phyloP scores from a whole-genome alignment of 495 filamentous ascomycete species.

The Parmelia sp. region DNA sequence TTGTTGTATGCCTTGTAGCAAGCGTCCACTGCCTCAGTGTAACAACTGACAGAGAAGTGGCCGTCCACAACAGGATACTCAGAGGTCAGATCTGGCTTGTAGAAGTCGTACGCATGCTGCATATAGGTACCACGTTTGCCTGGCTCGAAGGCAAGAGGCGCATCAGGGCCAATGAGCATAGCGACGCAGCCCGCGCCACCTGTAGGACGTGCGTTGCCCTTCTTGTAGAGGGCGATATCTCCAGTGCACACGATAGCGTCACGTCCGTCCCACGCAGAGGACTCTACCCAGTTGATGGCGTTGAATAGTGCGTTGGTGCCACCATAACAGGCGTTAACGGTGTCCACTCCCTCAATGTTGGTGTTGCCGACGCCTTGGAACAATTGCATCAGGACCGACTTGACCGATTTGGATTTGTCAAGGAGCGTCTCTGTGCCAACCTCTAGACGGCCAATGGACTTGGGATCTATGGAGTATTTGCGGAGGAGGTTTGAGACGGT shows the following conservation, averaged over 20 bases:
- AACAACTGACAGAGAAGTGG: constrained; percentile 91
- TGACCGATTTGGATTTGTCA: constrained; percentile 99
- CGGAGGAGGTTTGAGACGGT: constrained; percentile 78
- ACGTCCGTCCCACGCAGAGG: constrained; percentile 93
- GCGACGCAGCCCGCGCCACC: constrained; percentile 94
- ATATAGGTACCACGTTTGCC: constrained; percentile 90
- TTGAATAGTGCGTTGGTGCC: constrained; percentile 98
- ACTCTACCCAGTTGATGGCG: constrained; percentile 95
- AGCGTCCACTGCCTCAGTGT: constrained; percentile 87
- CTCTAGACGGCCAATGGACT: constrained; percentile 86
- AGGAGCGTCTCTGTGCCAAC: constrained; percentile 97
- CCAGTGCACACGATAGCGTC: constrained; percentile 90
- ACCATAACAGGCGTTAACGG: constrained; percentile 95
- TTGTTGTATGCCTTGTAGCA: constrained; percentile 94
- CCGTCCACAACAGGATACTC: constrained; percentile 98
- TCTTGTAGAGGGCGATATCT: constrained; percentile 97
- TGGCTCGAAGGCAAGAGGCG: constrained; percentile 83
- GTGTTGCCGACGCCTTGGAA: constrained; percentile 77
- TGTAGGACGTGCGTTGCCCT: constrained; percentile 90
- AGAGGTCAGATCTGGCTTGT: constrained; percentile 96
- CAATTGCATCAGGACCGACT: constrained; percentile 98
- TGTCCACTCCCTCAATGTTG: constrained; percentile 96
- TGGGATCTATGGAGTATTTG: constrained; percentile 90
- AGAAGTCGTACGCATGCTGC: constrained; percentile 96
- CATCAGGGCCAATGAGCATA: constrained; percentile 88